Evolutionary conservation across 2,329 filamentous ascomycete genomes (phyloP).

Genomic region (Acarospora socialis): DNA sequence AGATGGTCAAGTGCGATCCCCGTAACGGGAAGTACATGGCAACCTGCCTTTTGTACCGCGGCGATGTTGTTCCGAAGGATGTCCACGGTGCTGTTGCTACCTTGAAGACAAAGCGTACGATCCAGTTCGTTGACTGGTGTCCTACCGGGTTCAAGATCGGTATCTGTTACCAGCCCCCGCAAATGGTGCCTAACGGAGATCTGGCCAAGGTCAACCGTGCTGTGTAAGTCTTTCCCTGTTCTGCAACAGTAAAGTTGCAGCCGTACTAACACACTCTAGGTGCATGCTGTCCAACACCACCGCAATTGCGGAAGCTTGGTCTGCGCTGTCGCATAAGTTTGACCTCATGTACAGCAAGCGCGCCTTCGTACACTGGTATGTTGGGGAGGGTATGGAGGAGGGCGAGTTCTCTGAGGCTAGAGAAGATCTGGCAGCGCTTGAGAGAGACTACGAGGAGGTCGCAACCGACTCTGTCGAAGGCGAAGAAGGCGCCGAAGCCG

Average conservation of each 20-base stretch:
- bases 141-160: constrained; percentile 56
- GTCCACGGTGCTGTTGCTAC: constrained; percentile 43
- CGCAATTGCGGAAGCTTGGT: constrained; percentile 52
- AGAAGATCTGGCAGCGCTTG: constrained; percentile 70
- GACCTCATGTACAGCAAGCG: constrained; percentile 58
- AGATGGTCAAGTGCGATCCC: constrained; percentile 99
- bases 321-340: constrained; percentile 51
- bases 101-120: constrained; percentile 50
- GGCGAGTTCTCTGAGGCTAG: constrained; percentile 79
- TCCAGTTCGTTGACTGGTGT: constrained; percentile 56
- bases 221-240: too few species aligned
- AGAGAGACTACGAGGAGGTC: constrained; percentile 80
- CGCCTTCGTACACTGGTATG: constrained; percentile 60
- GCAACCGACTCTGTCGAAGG: constrained; percentile 72
- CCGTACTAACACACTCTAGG: too few species aligned
- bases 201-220: constrained; percentile 40
- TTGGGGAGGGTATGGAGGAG: constrained; percentile 86
- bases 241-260: too few species aligned
- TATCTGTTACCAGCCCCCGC: constrained; percentile 50
- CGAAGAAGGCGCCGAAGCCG: constrained; percentile 71
- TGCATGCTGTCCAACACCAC: constrained; percentile 56
- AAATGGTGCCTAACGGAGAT: constrained; percentile 37
- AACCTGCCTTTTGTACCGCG: constrained; percentile 50
- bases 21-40: constrained; percentile 81
- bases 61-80: constrained; percentile 50